A percentile compares a stretch with the other conserved stretches of the same genome.
These are phyloP conservation scores for Favolaschia claudopus DNA, from an alignment of 768 basidiomycete species.

Conservation along the genomic window DNA sequence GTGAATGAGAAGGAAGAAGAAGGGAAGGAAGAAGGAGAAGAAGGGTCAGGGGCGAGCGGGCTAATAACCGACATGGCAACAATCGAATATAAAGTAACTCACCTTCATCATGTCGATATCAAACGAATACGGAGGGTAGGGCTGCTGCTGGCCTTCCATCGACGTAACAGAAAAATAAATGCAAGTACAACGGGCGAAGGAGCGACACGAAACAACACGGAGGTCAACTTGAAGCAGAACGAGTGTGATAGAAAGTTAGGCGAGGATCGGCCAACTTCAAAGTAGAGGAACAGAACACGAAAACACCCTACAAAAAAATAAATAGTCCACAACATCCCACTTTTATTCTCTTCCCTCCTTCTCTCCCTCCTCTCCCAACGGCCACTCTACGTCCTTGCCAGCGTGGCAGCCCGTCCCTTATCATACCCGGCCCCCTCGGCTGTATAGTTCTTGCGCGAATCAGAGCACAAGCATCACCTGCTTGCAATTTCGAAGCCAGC, in stretches of 20 bases:
- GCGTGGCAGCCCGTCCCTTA: no score
- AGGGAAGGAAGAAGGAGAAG: conserved; percentile 9
- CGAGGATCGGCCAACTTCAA: conserved; percentile 32
- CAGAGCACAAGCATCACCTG: no score
- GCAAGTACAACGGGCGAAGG: conserved; percentile 40
- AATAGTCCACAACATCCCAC: no score
- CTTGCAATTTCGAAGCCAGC: no score
- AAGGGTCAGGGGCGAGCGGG: background rate
- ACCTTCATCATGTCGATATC: conserved; percentile 96
- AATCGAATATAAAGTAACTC: conserved; percentile 24
- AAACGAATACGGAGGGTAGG: conserved; percentile 76
- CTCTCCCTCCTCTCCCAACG: no score
- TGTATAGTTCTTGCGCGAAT: no score
- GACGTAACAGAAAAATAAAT: conserved; percentile 40
- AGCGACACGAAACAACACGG: no score
- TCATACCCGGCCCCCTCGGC: no score
- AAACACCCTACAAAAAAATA: background rate
- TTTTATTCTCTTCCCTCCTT: no score
- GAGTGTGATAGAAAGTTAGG: no score
- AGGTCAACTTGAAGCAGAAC: no score
- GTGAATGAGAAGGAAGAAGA: conserved; percentile 47
- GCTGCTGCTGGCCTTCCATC: conserved; percentile 75
- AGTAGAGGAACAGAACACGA: background rate
- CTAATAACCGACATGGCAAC: conserved; percentile 8
- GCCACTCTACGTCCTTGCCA: no score